phyloP scores from a whole-genome alignment of 106 monocot species.

The Posidonia australis region DNA sequence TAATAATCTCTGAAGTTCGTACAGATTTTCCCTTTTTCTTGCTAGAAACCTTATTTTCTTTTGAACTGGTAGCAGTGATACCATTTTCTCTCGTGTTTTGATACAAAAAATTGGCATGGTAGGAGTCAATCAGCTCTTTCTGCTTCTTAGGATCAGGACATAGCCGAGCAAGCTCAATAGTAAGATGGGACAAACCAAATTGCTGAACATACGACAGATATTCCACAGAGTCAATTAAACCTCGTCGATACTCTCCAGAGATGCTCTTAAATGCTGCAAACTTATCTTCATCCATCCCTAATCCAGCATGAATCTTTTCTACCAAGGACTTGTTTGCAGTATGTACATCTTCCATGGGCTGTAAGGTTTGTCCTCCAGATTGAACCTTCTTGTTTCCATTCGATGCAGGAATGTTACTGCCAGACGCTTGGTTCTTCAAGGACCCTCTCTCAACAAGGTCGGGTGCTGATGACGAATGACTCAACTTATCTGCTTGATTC shows the following conservation, averaged over 20 bases:
- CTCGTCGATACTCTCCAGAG: slow-evolving; percentile 62
- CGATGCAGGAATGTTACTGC: neutral
- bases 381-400: neutral
- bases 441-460: slow-evolving; percentile 20
- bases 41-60: slow-evolving; percentile 7
- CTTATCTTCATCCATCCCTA: slow-evolving; percentile 61
- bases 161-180: slow-evolving; percentile 74
- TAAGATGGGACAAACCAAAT: slow-evolving; percentile 74
- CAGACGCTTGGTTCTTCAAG: slow-evolving; percentile 2
- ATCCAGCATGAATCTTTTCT: slow-evolving; percentile 43
- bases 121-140: slow-evolving; percentile 63
- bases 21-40: slow-evolving; percentile 45
- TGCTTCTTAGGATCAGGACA: slow-evolving; percentile 74
- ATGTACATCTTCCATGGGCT: slow-evolving; percentile 19
- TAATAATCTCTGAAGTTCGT: neutral
- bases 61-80: slow-evolving; percentile 11
- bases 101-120: slow-evolving; percentile 32
- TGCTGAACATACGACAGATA: slow-evolving; percentile 85
- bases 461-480: slow-evolving; percentile 55
- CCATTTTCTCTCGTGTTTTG: slow-evolving; percentile 30
- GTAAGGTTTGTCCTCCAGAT: neutral
- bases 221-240: slow-evolving; percentile 44
- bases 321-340: slow-evolving; percentile 72
- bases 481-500: slow-evolving; percentile 22
- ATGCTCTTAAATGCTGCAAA: slow-evolving; percentile 65